Conservation (phyloP, 257 asterid species). For the Capsicum chinense region DNA sequence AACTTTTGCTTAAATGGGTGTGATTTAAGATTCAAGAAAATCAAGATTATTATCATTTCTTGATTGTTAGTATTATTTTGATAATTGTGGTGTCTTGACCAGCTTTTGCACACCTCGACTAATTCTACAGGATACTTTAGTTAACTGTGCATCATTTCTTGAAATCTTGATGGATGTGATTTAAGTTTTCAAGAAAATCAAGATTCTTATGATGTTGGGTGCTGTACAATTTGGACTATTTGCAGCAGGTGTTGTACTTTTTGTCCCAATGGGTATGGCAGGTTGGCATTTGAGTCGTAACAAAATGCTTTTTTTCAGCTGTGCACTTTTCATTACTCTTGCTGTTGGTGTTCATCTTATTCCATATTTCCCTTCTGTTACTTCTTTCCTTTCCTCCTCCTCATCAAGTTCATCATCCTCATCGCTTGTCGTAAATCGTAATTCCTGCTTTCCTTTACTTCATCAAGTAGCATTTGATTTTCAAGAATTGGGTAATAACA, state of each 20-base stretch:
- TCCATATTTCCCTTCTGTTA: conserved; percentile 77
- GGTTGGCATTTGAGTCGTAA: conserved; percentile 98
- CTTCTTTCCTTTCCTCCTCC: conserved; percentile 48
- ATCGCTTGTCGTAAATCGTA: conserved; percentile 44
- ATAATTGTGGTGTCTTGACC: too few species aligned
- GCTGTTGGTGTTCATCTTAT: conserved; percentile 90
- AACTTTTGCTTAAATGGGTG: neutral
- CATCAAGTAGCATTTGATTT: conserved; percentile 51
- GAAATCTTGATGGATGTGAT: neutral
- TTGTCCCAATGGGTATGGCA: conserved; percentile 98
- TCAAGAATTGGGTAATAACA: conserved; percentile 22
- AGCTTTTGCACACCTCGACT: too few species aligned
- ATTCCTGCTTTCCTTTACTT: conserved; percentile 68
- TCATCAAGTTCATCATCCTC: conserved; percentile 32
- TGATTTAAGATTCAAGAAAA: neutral
- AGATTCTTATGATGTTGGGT: conserved; percentile 61
- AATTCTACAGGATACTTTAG: too few species aligned
- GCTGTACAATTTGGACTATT: conserved; percentile 88
- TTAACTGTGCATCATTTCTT: too few species aligned
- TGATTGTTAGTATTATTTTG: too few species aligned
- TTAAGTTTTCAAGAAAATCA: neutral
- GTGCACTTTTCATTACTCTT: conserved; percentile 96
- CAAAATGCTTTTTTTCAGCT: conserved; percentile 92
- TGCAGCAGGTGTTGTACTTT: conserved; percentile 91
- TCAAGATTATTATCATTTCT: neutral